Evolutionary conservation across 768 basidiomycete genomes (phyloP), one percentile per base, ranked within the genome.

Genomic region (Suillus brevipes): DNA sequence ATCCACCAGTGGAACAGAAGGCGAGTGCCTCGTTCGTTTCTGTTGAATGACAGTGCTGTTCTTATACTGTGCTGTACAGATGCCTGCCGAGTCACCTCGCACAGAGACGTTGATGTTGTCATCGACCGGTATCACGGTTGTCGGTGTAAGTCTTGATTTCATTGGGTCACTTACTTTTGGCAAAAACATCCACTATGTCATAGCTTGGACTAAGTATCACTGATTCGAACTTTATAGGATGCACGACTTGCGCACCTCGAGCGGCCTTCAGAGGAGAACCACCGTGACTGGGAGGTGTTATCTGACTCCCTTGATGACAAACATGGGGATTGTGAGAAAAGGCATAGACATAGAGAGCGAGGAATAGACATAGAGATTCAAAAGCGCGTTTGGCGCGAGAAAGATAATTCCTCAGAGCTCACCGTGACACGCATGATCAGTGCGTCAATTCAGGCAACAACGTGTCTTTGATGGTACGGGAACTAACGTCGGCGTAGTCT

Each of bases 351-450:
- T 31, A 74, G 65, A 64, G 71, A 68, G 36, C 74, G 71, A 34
- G 85, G 83, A 66, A 77, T 73, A 43, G 81, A 80, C 47, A 43
- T 77, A 74, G 53, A 72, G 60, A 59, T 70, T 18, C 71, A 73
- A 25, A 65, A 73, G 60, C 65, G 67, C 64, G 61, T 72, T 71
- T 70, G 76, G 25, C 70, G 75, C 31, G 78, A 78, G 59, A 80
- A 82, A 49, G 86, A 87, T 36, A 80, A 81, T 3, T 78, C 79
- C 18, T 82, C 81, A 6, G 87, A 88, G 65, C 77, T 91, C 18
- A 38, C 37, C 10, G 37, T 38, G 37, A 89, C 87, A 20, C 81
- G 86, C 63, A 88, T 89, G 88, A 90, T 91, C 65, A 89, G 89
- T 89, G 69, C 64, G 77, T 70, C 36, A 36, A 6, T 36, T 36